Conservation (phyloP, 352 stramenopile genomes). For the Phytopythium aichiense region DNA sequence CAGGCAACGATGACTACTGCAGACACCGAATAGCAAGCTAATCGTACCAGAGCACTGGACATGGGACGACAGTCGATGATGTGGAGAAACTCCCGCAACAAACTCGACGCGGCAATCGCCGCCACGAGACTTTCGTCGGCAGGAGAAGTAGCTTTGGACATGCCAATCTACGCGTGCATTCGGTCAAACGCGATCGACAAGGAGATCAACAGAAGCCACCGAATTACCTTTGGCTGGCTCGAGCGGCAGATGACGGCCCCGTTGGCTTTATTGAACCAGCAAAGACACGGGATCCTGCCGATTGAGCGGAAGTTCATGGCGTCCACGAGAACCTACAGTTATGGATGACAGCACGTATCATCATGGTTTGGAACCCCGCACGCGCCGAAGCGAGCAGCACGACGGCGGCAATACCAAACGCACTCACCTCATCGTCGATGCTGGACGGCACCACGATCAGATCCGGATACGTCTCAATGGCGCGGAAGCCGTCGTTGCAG, state of each 20-base stretch:
- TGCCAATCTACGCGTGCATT: constrained; percentile 36
- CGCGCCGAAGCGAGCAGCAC: too few species aligned
- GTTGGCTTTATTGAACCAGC: constrained; percentile 69
- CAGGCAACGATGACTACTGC: not conserved
- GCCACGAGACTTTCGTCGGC: constrained; percentile 70
- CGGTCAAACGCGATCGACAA: constrained; percentile 5
- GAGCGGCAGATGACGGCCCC: constrained; percentile 68
- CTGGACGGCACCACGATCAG: constrained; percentile 90
- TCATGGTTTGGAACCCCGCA: too few species aligned
- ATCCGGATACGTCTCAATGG: constrained; percentile 93
- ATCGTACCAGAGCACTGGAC: constrained; percentile 57
- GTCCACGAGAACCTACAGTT: constrained; percentile 55
- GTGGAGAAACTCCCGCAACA: constrained; percentile 62
- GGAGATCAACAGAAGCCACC: constrained; percentile 20
- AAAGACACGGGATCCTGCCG: constrained; percentile 63
- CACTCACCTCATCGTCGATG: constrained; percentile 78
- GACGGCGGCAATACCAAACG: not conserved
- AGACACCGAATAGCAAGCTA: not conserved
- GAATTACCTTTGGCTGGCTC: constrained; percentile 67
- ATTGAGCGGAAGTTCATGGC: constrained; percentile 71
- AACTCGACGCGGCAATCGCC: constrained; percentile 57
- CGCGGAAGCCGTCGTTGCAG: constrained; percentile 65
- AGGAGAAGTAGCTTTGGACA: constrained; percentile 73
- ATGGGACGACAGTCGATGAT: constrained; percentile 85
- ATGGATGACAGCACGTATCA: not conserved